Base-by-base conservation (phyloP, 805 yeast genomes). In the Wickerhamomyces chambardii region DNA sequence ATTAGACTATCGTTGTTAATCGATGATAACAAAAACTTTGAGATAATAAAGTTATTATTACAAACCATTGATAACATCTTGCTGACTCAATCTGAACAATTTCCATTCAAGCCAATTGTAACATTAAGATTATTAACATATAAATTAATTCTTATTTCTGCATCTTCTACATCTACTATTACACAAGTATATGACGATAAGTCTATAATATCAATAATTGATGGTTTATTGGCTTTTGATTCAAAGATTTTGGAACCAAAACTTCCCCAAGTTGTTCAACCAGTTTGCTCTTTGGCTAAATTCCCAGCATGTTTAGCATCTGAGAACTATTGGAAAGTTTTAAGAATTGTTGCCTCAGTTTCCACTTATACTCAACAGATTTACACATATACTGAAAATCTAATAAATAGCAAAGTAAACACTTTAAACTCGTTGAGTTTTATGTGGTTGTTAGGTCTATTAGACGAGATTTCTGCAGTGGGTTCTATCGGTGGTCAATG, bases 401-500 rank as follows among this genome's bases (percentile, higher is more conserved):
- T 75, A 5, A 43, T 70, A 22, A 50, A 51, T 15, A 35, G 49
- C 26, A 33, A 45, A 34, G 46, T 67, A 1, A 44, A 50, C 2
- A 57, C 62, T 10, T 60, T 79, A 24, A 63, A 61, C 15, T 60
- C 64, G 6, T 51, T 55, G 1, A 82, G 79, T 45, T 82, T 73
- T 45, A 72, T 82, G 72, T 68, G 74, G 44, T 55, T 83, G 10
- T 61, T 84, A 27, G 92, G 90, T 1, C 56, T 83, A 9, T 55
- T 84, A 24, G 95, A 84, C 55, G 94, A 84, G 44, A 69, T 84
- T 15, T 81, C 92, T 0, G 82, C 90, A 1, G 73, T 80, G 32
- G 94, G 94, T 8, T 86, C 92, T 0, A 63, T 79, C 35, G 90
- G 86, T 6, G 77, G 84, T 4, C 83, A 76, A 49, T 75, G 75